Percentiles rank a stretch among this genome's conserved stretches.
Evolutionary conservation across 192 early-diverging fungal species (phyloP).

Genomic region (Coemansia sp.): DNA sequence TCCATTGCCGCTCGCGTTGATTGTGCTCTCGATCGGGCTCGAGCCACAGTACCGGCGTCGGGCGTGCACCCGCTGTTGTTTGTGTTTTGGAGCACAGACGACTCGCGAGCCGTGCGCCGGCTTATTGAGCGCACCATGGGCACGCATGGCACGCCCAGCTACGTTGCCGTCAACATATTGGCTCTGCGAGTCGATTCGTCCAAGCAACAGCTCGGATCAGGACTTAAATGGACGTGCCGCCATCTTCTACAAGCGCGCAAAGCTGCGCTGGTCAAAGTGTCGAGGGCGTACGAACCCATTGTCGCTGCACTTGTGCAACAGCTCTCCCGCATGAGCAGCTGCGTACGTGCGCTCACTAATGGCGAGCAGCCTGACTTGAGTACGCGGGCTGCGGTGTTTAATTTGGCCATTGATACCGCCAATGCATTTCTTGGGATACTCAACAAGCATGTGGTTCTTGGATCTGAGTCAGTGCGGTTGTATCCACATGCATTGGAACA

Average conservation of each 20-base stretch:
- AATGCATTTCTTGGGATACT: constrained; percentile 22
- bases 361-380: not conserved
- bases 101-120: constrained; percentile 14
- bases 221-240: constrained; percentile 32
- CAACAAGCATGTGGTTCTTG: constrained; percentile 17
- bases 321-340: constrained; percentile 26
- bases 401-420: constrained; percentile 22
- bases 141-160: constrained; percentile 14
- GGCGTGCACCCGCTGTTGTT: constrained; percentile 18
- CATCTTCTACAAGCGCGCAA: constrained; percentile 23
- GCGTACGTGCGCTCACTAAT: constrained; percentile 12
- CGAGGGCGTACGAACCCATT: constrained; percentile 22
- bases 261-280: constrained; percentile 12
- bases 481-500: constrained; percentile 10
- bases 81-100: constrained; percentile 39
- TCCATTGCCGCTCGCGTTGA: constrained; percentile 9
- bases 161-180: constrained; percentile 10
- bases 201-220: constrained; percentile 35
- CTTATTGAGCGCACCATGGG: constrained; percentile 14
- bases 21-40: constrained; percentile 9
- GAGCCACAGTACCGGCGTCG: not conserved
- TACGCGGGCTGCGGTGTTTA: constrained; percentile 17
- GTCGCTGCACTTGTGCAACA: constrained; percentile 12
- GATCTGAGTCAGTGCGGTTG: not conserved
- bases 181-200: constrained; percentile 29